Base-by-base conservation (phyloP, 164 flowering plant genomes). In the Taxillus chinensis region DNA sequence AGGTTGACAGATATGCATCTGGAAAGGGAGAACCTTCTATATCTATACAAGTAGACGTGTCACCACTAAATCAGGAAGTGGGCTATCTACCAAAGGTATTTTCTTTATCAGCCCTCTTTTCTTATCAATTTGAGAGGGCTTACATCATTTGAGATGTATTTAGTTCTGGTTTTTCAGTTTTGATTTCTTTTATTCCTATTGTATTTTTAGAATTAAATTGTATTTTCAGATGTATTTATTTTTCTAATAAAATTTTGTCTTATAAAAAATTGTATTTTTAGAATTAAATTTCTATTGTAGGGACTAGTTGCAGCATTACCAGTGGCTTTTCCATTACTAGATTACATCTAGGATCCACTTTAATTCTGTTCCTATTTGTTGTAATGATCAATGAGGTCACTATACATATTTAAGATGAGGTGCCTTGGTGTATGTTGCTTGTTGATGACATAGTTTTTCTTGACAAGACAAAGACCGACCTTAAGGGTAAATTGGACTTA, bases 31-130 rank as follows among this genome's bases (percentile, higher is more conserved):
- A 67, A 52, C 78, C 86, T 39, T 79, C 76, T 66, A 51, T 78
- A 9, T 74, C 59, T 43, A 56, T 80, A 50, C 74, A 80, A 74
- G 72, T 85, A 69, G 79, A 81, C 45, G 62, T 74, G 39, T 75
- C 78, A 37, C 68, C 79, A 13, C 42, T 48, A 55, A 64, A 70
- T 39, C 59, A 43, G 52, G 85, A 86, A 14, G 68, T 58, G 70
- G 77, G 72, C 61, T 67, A 79, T 17, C 73, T 81, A 5, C 59
- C 86, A 9, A 84, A 86, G 93, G 96, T 87, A 73, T n/a, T 64
- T 52, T 43, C 46, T 43, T 43, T 6, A 6, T 1, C 10, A 43
- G 46, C 10, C 10, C 2, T 43, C 10, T 5, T 43, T 43, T 43
- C 2, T 43, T 6, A 43, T 43, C 8, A 43, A 43, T 9, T 5